Percentiles rank a stretch among this genome's conserved stretches.
Evolutionary conservation across 768 basidiomycete genomes (phyloP).

Genomic region (Suillus tomentosus): DNA sequence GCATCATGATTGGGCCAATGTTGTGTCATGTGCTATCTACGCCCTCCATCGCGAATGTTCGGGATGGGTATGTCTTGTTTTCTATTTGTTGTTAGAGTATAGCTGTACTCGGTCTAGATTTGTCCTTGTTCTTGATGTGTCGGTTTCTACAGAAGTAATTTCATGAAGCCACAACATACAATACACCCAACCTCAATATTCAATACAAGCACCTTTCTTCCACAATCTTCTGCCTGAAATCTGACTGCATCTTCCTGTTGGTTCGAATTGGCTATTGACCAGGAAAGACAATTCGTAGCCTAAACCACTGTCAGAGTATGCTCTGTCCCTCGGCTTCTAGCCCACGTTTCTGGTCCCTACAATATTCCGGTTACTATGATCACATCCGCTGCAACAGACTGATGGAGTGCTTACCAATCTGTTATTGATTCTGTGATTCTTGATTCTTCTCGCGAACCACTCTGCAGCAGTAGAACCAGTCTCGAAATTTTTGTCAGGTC

Average conservation of each 20-base stretch:
- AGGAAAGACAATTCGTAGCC: background rate
- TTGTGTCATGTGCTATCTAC: too few species aligned
- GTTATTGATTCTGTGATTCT: conserved; percentile 43
- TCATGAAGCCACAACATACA: background rate
- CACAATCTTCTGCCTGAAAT: background rate
- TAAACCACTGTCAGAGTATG: conserved; percentile 25
- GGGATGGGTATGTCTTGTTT: background rate
- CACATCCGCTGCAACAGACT: background rate
- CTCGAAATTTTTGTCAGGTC: conserved; percentile 39
- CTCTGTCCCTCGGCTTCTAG: conserved; percentile 33
- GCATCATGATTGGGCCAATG: too few species aligned
- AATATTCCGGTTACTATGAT: background rate
- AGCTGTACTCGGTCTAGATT: background rate
- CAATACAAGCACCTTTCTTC: background rate
- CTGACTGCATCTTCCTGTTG: background rate
- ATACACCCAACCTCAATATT: background rate
- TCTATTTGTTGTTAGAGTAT: background rate
- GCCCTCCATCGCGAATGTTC: too few species aligned
- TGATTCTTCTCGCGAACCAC: conserved; percentile 44
- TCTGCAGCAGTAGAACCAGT: conserved; percentile 39
- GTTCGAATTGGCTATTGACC: background rate
- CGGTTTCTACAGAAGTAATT: background rate
- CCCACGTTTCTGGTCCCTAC: conserved; percentile 35
- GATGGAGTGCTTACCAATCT: conserved; percentile 34
- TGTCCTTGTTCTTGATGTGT: background rate